Evolutionary conservation across 345 rosid genomes (phyloP), one percentile per base, ranked within the genome.

Genomic region (Excoecaria cochinchinensis): DNA sequence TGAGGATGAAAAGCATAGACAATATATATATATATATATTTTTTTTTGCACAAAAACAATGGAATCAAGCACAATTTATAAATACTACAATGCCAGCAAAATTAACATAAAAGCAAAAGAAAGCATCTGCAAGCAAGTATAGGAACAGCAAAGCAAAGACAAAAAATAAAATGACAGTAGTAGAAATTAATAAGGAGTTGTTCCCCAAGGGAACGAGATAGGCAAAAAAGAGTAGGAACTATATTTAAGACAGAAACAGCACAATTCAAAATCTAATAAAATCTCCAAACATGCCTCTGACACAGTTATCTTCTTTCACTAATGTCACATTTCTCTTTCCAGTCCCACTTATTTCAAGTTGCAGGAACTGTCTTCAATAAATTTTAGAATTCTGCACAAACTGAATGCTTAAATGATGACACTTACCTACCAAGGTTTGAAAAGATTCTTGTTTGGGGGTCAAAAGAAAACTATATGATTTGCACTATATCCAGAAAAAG

Each of bases 1-100:
- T 88, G 83, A 69, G 69, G 71, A 74, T 57, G 48, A 75, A 78
- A 75, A 44, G 40, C 36, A 22, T 60, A 74, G 50, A 74, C 8
- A 46, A 21, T 40, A 24, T 9, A n/a, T n/a, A n/a, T n/a, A n/a
- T n/a, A n/a, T n/a, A n/a, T n/a, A n/a, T n/a, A 65, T 22, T 16
- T 47, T 24, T 66, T 12, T 46, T 16, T 17, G 39, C 48, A 39
- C 17, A 66, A 7, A 66, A 44, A 19, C 36, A 67, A 46, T 3
- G 39, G 57, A 42, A 40, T 3, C 9, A 22, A 17, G 14, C 13
- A 44, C 36, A 64, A 12, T 66, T 7, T 44, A 40, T 59, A 8
- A 12, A 56, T 16, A 38, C 0, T 36, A 38, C 12, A 12, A 17
- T 8, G 16, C 62, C 21, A 9, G 25, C 64, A 70, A 51, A 70